phyloP scores from a whole-genome alignment of 345 rosid genomes.

The Eucalyptus grandis region DNA sequence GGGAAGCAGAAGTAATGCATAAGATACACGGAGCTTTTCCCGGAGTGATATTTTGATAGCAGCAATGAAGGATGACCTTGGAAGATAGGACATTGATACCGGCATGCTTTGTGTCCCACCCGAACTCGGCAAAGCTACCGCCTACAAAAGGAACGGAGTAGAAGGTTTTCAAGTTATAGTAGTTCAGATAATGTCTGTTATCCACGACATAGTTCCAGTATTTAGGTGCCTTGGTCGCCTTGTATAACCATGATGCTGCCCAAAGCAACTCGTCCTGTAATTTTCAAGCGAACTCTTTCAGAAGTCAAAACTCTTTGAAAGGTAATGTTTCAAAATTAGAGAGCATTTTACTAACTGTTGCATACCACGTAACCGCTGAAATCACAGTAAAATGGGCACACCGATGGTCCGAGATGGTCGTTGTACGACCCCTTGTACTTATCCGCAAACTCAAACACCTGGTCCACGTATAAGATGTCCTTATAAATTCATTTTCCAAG shows the following conservation, averaged over 20 bases:
- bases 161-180: background rate
- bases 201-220: conserved; percentile 29
- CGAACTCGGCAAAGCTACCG: conserved; percentile 31
- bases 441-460: conserved; percentile 77
- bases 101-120: conserved; percentile 80
- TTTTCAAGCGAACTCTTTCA: background rate
- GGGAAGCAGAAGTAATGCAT: background rate
- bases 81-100: conserved; percentile 71
- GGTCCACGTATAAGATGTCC: background rate
- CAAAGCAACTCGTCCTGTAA: conserved; percentile 73
- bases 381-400: conserved; percentile 80
- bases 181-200: background rate
- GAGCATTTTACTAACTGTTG: background rate
- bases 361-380: conserved; percentile 59
- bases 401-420: conserved; percentile 28
- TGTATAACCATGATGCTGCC: conserved; percentile 84
- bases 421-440: conserved; percentile 61
- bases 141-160: background rate
- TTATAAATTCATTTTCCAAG: background rate
- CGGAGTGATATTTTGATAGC: background rate
- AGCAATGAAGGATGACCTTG: conserved; percentile 12
- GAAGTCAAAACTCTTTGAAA: background rate
- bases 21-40: background rate
- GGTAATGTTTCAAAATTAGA: background rate
- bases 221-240: conserved; percentile 35